These are phyloP conservation scores for Clarireedia monteithiana DNA, from an alignment of 2,329 filamentous ascomycete genomes.

Conservation along the genomic window DNA sequence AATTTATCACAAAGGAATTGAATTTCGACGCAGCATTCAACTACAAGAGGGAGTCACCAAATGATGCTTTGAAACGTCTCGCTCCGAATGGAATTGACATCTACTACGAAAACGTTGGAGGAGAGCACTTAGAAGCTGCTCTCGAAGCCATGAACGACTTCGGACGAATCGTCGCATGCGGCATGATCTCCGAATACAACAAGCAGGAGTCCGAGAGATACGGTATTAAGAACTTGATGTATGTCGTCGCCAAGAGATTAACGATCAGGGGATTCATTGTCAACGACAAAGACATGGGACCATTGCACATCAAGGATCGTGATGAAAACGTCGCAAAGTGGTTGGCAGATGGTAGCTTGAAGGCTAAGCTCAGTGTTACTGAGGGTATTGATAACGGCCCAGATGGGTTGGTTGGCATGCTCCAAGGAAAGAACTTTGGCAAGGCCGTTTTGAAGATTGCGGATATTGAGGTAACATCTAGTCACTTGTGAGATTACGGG, in stretches of 20 bases:
- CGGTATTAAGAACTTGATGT: slow-evolving; percentile 52
- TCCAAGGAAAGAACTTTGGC: slow-evolving; percentile 63
- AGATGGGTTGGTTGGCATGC: slow-evolving; percentile 58
- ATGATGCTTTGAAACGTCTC: slow-evolving; percentile 55
- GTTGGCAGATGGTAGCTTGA: slow-evolving; percentile 59
- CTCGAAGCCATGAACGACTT: slow-evolving; percentile 53
- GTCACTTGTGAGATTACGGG: not conserved
- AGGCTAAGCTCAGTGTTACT: slow-evolving; percentile 51
- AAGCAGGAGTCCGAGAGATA: slow-evolving; percentile 43
- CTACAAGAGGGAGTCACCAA: slow-evolving; percentile 67
- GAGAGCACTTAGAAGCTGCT: slow-evolving; percentile 64
- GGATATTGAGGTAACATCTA: slow-evolving; percentile 16
- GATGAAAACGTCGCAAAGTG: slow-evolving; percentile 61
- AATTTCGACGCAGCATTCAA: slow-evolving; percentile 70
- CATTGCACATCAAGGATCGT: slow-evolving; percentile 51
- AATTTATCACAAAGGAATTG: slow-evolving; percentile 66
- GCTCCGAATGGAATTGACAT: slow-evolving; percentile 70
- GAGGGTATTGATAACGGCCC: slow-evolving; percentile 59
- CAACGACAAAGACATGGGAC: slow-evolving; percentile 51
- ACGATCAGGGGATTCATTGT: slow-evolving; percentile 64
- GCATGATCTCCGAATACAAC: slow-evolving; percentile 66
- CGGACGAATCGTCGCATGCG: slow-evolving; percentile 55
- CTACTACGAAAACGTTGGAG: slow-evolving; percentile 76
- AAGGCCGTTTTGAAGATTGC: slow-evolving; percentile 62
- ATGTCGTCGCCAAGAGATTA: slow-evolving; percentile 53